Conservation (phyloP, 108 stramenopile genomes). For the Pseudonitzschia multiseries region DNA sequence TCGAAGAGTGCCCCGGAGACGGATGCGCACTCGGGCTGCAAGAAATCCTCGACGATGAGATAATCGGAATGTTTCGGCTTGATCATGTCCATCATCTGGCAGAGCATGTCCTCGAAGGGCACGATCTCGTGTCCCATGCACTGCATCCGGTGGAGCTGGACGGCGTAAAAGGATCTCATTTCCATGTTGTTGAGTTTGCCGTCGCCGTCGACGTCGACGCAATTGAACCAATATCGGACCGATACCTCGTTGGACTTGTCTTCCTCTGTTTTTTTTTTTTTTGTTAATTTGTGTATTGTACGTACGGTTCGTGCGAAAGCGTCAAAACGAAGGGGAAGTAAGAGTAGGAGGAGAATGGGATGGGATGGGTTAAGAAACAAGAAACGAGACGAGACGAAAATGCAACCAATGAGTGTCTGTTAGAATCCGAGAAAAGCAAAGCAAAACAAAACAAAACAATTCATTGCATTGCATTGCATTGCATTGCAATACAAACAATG, state of each 20-base stretch:
- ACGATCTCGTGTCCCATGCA: slow-evolving; percentile 97
- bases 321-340: no score
- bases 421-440: no score
- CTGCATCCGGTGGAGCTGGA: slow-evolving; percentile 94
- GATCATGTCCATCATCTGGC: slow-evolving; percentile 99
- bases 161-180: slow-evolving; percentile 91
- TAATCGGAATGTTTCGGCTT: slow-evolving; percentile 61
- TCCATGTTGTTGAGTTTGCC: slow-evolving; percentile 94
- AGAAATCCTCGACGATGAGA: slow-evolving; percentile 83
- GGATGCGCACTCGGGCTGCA: slow-evolving; percentile 82
- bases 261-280: slow-evolving; percentile 88
- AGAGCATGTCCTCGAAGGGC: slow-evolving; percentile 95
- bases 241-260: slow-evolving; percentile 92
- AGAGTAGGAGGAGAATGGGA: no score
- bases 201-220: slow-evolving; percentile 96
- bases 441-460: no score
- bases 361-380: no score
- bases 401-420: no score
- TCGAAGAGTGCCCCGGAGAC: slow-evolving; percentile 96
- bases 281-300: no score
- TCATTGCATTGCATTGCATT: no score
- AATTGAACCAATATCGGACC: slow-evolving; percentile 96
- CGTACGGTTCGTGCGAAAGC: no score
- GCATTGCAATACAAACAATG: no score
- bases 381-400: no score